phyloP scores from a whole-genome alignment of 2,329 filamentous ascomycete genomes.

The Fusarium lyarnte region DNA sequence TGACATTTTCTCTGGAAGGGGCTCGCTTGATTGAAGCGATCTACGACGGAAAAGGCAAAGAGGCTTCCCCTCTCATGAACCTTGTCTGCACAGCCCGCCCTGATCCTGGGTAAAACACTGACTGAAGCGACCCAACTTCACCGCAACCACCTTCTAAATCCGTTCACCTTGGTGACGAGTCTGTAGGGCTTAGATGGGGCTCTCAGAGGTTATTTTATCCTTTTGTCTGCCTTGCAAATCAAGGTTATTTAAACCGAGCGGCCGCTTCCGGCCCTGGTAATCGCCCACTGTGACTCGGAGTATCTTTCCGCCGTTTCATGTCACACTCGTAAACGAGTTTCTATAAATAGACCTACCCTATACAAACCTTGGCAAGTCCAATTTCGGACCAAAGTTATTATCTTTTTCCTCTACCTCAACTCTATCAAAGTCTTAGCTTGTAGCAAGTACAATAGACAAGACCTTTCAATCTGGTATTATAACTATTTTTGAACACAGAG shows the following conservation, averaged over 20 bases:
- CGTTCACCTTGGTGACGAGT: background rate
- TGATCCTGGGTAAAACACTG: background rate
- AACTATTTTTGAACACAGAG: too few relatives aligned
- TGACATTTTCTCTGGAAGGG: background rate
- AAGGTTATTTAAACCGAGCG: background rate
- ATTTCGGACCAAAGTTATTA: background rate
- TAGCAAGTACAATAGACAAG: background rate
- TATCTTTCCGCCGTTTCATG: background rate
- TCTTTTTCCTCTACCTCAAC: background rate
- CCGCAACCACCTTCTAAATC: background rate
- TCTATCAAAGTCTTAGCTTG: rapidly evolving
- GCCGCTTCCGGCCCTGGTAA: background rate
- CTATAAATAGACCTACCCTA: background rate
- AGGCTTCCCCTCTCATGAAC: background rate
- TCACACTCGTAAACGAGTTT: background rate
- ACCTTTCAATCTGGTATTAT: too few relatives aligned
- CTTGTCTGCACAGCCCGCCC: background rate
- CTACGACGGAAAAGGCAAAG: background rate
- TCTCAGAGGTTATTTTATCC: background rate
- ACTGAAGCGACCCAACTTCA: background rate
- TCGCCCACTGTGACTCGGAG: background rate
- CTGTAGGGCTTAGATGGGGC: background rate
- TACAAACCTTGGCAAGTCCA: background rate
- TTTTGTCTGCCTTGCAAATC: background rate
- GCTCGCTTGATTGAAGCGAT: background rate